Evolutionary conservation across 2,329 filamentous ascomycete species (phyloP).

Genomic region (Claviceps sp.): DNA sequence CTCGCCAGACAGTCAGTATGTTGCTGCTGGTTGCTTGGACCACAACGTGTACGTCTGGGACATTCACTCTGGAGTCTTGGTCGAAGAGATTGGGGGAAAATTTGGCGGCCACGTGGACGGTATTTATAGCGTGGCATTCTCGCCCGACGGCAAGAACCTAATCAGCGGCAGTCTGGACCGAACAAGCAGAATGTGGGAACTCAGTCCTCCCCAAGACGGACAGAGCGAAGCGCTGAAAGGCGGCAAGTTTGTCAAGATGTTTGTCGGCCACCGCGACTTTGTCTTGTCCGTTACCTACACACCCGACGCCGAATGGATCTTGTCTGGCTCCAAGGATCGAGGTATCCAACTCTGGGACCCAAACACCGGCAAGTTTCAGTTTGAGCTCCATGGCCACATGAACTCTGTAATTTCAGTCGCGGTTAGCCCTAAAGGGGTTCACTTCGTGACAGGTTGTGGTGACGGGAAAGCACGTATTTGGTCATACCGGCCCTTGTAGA

Average conservation of each 20-base stretch:
- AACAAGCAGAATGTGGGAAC: slow-evolving; percentile 99
- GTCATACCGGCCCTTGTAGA: slow-evolving; percentile 54
- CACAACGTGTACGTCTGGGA: slow-evolving; percentile 99
- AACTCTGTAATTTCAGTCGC: slow-evolving; percentile 98
- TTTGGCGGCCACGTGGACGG: slow-evolving; percentile 92
- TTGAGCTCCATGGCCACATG: slow-evolving; percentile 98
- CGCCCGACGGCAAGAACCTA: slow-evolving; percentile 81
- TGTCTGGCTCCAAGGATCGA: slow-evolving; percentile 92
- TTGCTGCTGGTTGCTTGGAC: slow-evolving; percentile 88
- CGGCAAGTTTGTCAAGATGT: slow-evolving; percentile 90
- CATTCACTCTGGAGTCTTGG: slow-evolving; percentile 67
- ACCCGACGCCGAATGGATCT: slow-evolving; percentile 90
- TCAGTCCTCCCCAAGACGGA: slow-evolving; percentile 58
- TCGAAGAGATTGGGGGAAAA: slow-evolving; percentile 74
- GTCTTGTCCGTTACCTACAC: slow-evolving; percentile 92
- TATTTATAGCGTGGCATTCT: slow-evolving; percentile 93
- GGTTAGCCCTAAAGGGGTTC: slow-evolving; percentile 72
- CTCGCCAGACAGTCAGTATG: slow-evolving; percentile 85
- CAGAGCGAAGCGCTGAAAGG: slow-evolving; percentile 59
- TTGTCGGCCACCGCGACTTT: slow-evolving; percentile 96
- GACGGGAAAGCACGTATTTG: slow-evolving; percentile 98
- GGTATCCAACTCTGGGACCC: slow-evolving; percentile 99
- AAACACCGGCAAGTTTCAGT: slow-evolving; percentile 78
- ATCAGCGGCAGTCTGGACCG: slow-evolving; percentile 93
- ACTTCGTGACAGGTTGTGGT: slow-evolving; percentile 92